These are phyloP conservation scores for Solanum ahanhuiri DNA, from an alignment of 257 asterid species.

Conservation along the genomic window DNA sequence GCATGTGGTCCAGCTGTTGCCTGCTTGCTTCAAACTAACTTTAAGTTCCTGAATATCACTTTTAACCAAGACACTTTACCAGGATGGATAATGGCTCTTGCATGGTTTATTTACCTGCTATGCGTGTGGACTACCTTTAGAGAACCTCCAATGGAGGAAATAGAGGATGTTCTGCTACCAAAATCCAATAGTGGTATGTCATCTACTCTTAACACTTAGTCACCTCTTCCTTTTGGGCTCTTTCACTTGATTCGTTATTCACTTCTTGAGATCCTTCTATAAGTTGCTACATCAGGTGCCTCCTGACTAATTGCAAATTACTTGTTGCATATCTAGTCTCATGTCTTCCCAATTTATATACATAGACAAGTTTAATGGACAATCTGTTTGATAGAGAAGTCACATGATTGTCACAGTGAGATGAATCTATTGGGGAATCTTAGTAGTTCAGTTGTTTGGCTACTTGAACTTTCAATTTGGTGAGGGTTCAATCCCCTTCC, in stretches of 20 bases:
- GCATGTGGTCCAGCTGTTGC: slow-evolving; percentile 99
- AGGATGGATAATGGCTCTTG: slow-evolving; percentile 93
- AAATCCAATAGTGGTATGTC: slow-evolving; percentile 37
- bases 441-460: background rate
- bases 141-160: slow-evolving; percentile 63
- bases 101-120: slow-evolving; percentile 61
- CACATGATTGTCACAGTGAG: background rate
- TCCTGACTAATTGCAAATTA: background rate
- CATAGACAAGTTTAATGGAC: background rate
- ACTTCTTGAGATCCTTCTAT: background rate
- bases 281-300: background rate
- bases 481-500: background rate
- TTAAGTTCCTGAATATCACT: slow-evolving; percentile 54
- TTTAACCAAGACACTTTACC: slow-evolving; percentile 83
- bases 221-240: background rate
- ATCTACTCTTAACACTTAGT: background rate
- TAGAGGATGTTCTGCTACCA: slow-evolving; percentile 20
- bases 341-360: background rate
- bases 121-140: slow-evolving; percentile 77
- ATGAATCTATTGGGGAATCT: background rate
- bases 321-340: background rate
- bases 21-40: slow-evolving; percentile 69
- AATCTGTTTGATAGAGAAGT: background rate
- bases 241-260: background rate
- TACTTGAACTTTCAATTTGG: background rate